Evolutionary conservation across 2,329 filamentous ascomycete genomes (phyloP).

Genomic region (Tothia fuscella): DNA sequence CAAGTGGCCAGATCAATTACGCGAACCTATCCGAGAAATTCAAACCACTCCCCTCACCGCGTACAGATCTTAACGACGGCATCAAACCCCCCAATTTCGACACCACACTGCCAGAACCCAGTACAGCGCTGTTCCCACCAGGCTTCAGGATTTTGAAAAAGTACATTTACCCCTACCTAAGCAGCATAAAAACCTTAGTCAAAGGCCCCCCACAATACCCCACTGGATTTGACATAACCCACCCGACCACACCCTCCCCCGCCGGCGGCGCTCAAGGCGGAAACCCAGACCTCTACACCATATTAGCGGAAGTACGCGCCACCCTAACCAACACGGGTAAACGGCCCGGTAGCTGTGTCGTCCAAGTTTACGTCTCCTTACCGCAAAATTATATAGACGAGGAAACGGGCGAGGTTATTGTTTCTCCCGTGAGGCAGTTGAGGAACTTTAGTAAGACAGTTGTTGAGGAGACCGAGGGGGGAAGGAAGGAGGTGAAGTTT

Average conservation of each 20-base stretch:
- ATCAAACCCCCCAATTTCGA: slow-evolving; percentile 41
- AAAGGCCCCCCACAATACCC: slow-evolving; percentile 39
- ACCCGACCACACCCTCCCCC: slow-evolving; percentile 37
- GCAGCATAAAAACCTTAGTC: slow-evolving; percentile 35
- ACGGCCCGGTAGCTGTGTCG: slow-evolving; percentile 39
- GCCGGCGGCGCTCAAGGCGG: slow-evolving; percentile 60
- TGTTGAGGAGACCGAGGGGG: slow-evolving; percentile 17
- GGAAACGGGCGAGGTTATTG: slow-evolving; percentile 36
- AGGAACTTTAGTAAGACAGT: slow-evolving; percentile 33
- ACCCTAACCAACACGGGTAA: slow-evolving; percentile 52
- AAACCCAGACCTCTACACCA: slow-evolving; percentile 53
- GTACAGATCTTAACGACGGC: slow-evolving; percentile 25
- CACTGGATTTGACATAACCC: slow-evolving; percentile 40
- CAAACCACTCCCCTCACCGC: slow-evolving; percentile 28
- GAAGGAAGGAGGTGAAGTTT: slow-evolving; percentile 21
- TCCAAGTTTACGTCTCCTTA: slow-evolving; percentile 44
- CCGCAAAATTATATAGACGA: slow-evolving; percentile 31
- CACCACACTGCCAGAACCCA: slow-evolving; percentile 40
- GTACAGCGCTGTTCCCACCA: slow-evolving; percentile 48
- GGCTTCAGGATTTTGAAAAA: slow-evolving; percentile 51
- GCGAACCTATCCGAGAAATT: slow-evolving; percentile 34
- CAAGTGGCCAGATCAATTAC: slow-evolving; percentile 36
- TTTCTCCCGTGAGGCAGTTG: slow-evolving; percentile 30
- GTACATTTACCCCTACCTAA: slow-evolving; percentile 63
- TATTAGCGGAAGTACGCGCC: slow-evolving; percentile 39